Conservation (phyloP, 2,329 filamentous ascomycete species). For the Cytospora piceicola region DNA sequence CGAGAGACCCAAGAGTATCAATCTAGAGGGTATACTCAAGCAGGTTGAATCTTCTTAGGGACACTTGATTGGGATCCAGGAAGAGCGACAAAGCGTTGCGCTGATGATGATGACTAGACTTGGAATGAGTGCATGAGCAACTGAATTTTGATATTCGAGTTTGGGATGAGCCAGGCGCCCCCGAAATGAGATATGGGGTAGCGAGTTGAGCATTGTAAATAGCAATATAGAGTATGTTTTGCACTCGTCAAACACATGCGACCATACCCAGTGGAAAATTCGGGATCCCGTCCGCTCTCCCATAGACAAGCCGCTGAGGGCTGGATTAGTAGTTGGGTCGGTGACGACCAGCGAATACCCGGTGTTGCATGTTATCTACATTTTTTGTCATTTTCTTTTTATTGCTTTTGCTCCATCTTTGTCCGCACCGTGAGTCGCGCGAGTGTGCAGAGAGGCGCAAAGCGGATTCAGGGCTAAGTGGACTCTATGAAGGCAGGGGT, state of each 20-base stretch:
- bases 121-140: not conserved
- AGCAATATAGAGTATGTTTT: not conserved
- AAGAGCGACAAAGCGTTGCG: not conserved
- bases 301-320: constrained; percentile 6
- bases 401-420: not conserved
- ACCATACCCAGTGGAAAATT: constrained; percentile 11
- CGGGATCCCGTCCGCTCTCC: constrained; percentile 2
- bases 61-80: not conserved
- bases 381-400: not conserved
- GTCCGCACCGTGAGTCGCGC: not conserved
- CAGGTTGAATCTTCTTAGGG: constrained; percentile 50
- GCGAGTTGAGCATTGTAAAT: not conserved
- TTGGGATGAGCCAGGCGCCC: not conserved
- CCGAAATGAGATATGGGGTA: not conserved
- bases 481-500: not conserved
- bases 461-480: not conserved
- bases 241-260: not conserved
- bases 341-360: constrained; percentile 18
- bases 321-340: constrained; percentile 10
- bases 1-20: constrained; percentile 97
- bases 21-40: constrained; percentile 83
- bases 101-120: not conserved
- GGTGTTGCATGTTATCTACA: constrained; percentile 9
- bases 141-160: not conserved
- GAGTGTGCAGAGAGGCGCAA: not conserved